phyloP scores from a whole-genome alignment of 1,284 basidiomycete species.

The Grifola frondosa region DNA sequence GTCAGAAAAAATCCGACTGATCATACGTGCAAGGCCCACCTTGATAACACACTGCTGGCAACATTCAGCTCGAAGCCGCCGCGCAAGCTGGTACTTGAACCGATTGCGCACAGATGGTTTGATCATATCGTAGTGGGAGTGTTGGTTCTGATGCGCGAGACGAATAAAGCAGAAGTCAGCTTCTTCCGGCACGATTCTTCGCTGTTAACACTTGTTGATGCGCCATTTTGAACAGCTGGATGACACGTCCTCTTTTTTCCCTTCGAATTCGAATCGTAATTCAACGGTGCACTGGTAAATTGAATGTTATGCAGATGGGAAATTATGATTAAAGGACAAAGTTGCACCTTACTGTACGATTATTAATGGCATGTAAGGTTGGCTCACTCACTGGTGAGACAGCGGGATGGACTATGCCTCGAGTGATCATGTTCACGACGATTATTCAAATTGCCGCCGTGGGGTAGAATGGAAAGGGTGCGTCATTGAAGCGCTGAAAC shows the following conservation, averaged over 20 bases:
- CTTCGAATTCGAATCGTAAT: no score
- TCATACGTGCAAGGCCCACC: conserved; percentile 15
- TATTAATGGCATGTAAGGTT: no score
- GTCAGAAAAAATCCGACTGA: not conserved
- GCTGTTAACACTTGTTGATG: not conserved
- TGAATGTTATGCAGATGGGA: no score
- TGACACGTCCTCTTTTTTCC: conserved; percentile 3
- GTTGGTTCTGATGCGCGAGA: conserved; percentile 29
- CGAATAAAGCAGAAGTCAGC: conserved; percentile 7
- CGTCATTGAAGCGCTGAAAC: no score
- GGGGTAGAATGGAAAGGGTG: no score
- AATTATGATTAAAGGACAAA: no score
- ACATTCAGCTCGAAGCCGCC: conserved; percentile 20
- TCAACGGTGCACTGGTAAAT: no score
- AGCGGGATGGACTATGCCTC: no score
- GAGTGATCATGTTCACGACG: no score
- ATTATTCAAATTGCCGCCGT: no score
- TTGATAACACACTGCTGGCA: conserved; percentile 18
- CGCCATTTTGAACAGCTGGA: not conserved
- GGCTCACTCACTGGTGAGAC: no score
- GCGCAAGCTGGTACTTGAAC: conserved; percentile 23
- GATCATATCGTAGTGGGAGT: conserved; percentile 27
- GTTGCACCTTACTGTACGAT: no score
- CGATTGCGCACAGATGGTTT: conserved; percentile 20
- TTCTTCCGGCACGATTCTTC: conserved; percentile 1